A percentile compares a stretch with the other conserved stretches of the same genome.
phyloP scores from a whole-genome alignment of 2,329 filamentous ascomycete species.

The Paraconiothyrium brasiliense region DNA sequence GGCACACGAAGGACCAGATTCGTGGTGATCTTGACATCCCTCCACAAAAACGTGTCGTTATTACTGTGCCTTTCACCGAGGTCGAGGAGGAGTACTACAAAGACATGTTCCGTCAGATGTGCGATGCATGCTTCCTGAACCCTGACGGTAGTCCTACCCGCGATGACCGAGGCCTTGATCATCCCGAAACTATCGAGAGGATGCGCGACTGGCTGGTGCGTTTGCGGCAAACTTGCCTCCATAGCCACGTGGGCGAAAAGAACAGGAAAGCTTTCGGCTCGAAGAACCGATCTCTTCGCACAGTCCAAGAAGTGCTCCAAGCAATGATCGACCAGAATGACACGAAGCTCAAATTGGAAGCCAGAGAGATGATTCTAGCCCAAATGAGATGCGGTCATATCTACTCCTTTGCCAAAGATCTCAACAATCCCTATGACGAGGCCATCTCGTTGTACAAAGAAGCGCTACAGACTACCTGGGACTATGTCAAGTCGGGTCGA shows the following conservation, averaged over 20 bases:
- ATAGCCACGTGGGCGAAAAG: constrained; percentile 79
- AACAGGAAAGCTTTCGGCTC: constrained; percentile 70
- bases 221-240: constrained; percentile 83
- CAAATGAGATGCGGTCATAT: constrained; percentile 79
- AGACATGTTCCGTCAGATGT: constrained; percentile 78
- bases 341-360: constrained; percentile 69
- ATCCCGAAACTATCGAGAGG: constrained; percentile 65
- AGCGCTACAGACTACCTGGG: constrained; percentile 51
- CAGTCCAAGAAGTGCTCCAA: constrained; percentile 85
- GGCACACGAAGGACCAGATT: constrained; percentile 86
- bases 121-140: constrained; percentile 72
- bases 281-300: constrained; percentile 74
- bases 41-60: constrained; percentile 83
- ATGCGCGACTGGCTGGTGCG: constrained; percentile 84
- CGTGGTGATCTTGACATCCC: constrained; percentile 82
- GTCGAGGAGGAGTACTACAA: constrained; percentile 92
- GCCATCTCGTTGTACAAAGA: constrained; percentile 76
- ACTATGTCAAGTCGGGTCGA: constrained; percentile 71
- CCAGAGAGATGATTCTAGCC: constrained; percentile 71
- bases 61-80: constrained; percentile 88
- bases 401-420: constrained; percentile 74
- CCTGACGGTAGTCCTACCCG: constrained; percentile 68
- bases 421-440: constrained; percentile 63
- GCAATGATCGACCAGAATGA: constrained; percentile 92
- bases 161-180: constrained; percentile 72